A percentile compares a stretch with the other conserved stretches of the same genome.
These are phyloP conservation scores for Amphirosellinia nigrospora DNA, from an alignment of 495 filamentous ascomycete genomes.

Conservation along the genomic window DNA sequence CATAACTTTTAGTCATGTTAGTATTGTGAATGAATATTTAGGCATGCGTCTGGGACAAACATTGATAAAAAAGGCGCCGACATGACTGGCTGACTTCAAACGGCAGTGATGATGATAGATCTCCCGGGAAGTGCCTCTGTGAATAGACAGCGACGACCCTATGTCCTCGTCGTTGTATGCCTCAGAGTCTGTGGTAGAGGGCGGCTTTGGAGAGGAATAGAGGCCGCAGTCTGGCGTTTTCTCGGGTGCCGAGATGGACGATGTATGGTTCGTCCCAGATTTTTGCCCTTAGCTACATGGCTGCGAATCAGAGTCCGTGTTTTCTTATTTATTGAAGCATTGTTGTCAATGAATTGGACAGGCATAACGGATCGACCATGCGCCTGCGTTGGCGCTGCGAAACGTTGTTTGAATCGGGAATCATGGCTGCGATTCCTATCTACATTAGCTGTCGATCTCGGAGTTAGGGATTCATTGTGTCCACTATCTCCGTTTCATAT, in stretches of 20 bases:
- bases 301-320: conserved; percentile 32
- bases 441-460: not conserved
- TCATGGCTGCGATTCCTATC: not conserved
- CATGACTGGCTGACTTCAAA: conserved; percentile 8
- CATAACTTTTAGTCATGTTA: not conserved
- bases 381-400: not conserved
- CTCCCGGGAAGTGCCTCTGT: not conserved
- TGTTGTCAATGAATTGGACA: conserved; percentile 33
- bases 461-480: not conserved
- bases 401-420: conserved; percentile 1
- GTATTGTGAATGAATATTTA: not conserved
- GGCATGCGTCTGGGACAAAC: conserved; percentile 3
- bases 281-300: conserved; percentile 33
- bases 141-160: not conserved
- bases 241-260: conserved; percentile 16
- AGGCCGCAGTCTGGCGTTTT: not conserved
- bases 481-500: not conserved
- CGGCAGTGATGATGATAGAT: not conserved
- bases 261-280: conserved; percentile 29
- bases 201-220: not conserved
- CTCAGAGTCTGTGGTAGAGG: not conserved
- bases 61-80: conserved; percentile 11
- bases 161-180: not conserved
- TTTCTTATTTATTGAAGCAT: conserved; percentile 25
- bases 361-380: not conserved